Evolutionary conservation across 441 rosid species (phyloP), one percentile per base, ranked within the genome.

Genomic region (Gossypium schwendimanii): DNA sequence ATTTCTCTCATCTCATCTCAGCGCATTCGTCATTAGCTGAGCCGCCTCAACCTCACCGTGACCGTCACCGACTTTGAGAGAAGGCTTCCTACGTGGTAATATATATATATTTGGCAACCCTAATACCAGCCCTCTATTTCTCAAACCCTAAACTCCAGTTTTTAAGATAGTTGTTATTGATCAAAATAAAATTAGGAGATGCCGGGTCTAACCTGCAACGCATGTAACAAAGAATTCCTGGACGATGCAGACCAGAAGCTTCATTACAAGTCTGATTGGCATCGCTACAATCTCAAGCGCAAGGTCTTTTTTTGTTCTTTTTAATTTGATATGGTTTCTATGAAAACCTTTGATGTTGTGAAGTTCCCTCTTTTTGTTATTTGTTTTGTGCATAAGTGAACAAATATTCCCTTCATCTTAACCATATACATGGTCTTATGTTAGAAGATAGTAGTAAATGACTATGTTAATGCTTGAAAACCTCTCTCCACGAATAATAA

Each of bases 241-340:
- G 89, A 87, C 77, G 94, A 91, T 72, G 80, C 85, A 11, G 93
- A 92, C 54, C 98, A 91, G 71, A 92, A 84, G 80, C 77, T 85
- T 69, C 98, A 92, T 78, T 91, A 88, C 92, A 94, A 86, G 80
- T 92, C 97, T 70, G 98, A 94, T 58, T 94, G 97, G 98, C 98
- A 94, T 84, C 94, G 96, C 73, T 94, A 94, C 88, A 92, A 91
- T 81, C 91, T 92, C 82, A 94, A 94, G 78, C 98, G 97, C 88
- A 92, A 92, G 96, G 98, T 94, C 15, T 9, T 68, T 52, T 10
- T 45, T 15, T 3, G n/a, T 8, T 14, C 28, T 2, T 57, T 21
- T 39, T 23, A 14, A 14, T 71, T 59, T 45, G 44, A 24, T 18
- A 3, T 24, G 54, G 4, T 45, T 45, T 66, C 24, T 66, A 8